phyloP scores from a whole-genome alignment of 306 rosid species.

The Medicago arabica region DNA sequence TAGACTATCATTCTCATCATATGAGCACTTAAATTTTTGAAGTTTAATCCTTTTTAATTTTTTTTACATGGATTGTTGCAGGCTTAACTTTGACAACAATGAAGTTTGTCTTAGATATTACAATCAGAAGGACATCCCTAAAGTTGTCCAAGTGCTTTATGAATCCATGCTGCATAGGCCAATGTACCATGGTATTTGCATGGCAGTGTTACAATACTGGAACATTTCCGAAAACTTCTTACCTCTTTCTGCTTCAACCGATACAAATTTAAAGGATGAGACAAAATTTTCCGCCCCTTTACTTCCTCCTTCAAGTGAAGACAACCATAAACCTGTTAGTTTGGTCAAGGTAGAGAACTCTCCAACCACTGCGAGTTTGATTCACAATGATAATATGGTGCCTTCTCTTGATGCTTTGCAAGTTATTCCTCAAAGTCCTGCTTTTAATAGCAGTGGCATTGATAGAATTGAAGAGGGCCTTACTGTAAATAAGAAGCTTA shows the following conservation, averaged over 20 bases:
- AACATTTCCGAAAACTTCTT: conserved; percentile 61
- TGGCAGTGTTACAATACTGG: conserved; percentile 74
- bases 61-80: conserved; percentile 58
- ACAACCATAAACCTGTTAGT: conserved; percentile 32
- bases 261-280: conserved; percentile 45
- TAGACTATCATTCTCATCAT: conserved; percentile 20
- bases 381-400: conserved; percentile 38
- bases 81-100: conserved; percentile 60
- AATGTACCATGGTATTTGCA: conserved; percentile 65
- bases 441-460: conserved; percentile 42
- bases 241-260: conserved; percentile 51
- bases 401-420: conserved; percentile 48
- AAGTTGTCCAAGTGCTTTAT: conserved; percentile 68
- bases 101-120: conserved; percentile 72
- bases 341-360: conserved; percentile 45
- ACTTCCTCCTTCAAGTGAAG: conserved; percentile 46
- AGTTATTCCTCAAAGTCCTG: conserved; percentile 34
- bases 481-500: conserved; percentile 40
- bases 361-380: conserved; percentile 35
- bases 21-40: conserved; percentile 26
- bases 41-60: conserved; percentile 35
- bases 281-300: conserved; percentile 29
- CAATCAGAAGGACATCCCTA: conserved; percentile 75
- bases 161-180: conserved; percentile 61
- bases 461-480: conserved; percentile 41